These are phyloP conservation scores for Candida arabinofermentans DNA, from an alignment of 805 yeast species.

Conservation along the genomic window DNA sequence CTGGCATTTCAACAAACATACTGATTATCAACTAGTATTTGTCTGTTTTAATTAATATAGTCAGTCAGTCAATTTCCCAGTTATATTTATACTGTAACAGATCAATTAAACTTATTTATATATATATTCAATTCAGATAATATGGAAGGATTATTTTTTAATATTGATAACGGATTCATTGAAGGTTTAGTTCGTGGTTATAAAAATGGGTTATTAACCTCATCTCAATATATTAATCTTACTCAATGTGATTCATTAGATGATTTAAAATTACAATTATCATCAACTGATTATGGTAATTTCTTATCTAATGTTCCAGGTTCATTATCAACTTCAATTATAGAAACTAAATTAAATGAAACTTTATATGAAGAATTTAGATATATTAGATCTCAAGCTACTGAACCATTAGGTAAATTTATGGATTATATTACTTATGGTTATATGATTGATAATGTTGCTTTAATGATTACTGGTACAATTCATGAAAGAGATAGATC, in stretches of 20 bases:
- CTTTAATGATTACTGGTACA: slow-evolving; percentile 94
- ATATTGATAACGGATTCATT: slow-evolving; percentile 82
- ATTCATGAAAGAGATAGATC: slow-evolving; percentile 89
- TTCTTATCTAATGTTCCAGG: slow-evolving; percentile 79
- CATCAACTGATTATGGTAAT: slow-evolving; percentile 95
- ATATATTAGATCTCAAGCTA: slow-evolving; percentile 79
- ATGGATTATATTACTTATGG: slow-evolving; percentile 93
- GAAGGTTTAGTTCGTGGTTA: slow-evolving; percentile 96
- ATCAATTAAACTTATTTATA: too few species aligned
- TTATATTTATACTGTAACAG: too few species aligned
- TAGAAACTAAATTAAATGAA: slow-evolving; percentile 72
- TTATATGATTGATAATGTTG: slow-evolving; percentile 97
- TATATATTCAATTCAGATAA: neutral
- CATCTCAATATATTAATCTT: slow-evolving; percentile 82
- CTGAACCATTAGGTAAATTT: slow-evolving; percentile 73
- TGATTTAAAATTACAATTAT: slow-evolving; percentile 87
- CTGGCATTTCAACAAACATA: too few species aligned
- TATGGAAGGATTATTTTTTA: slow-evolving; percentile 94
- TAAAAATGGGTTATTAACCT: slow-evolving; percentile 72
- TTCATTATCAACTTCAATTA: slow-evolving; percentile 79
- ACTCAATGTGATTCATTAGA: slow-evolving; percentile 96
- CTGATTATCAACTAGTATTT: too few species aligned
- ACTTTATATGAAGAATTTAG: slow-evolving; percentile 81
- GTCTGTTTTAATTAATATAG: neutral
- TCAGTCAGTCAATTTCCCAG: too few species aligned